Conservation (phyloP, 371 early-diverging fungal species). For the Apophysomyces variabilis region DNA sequence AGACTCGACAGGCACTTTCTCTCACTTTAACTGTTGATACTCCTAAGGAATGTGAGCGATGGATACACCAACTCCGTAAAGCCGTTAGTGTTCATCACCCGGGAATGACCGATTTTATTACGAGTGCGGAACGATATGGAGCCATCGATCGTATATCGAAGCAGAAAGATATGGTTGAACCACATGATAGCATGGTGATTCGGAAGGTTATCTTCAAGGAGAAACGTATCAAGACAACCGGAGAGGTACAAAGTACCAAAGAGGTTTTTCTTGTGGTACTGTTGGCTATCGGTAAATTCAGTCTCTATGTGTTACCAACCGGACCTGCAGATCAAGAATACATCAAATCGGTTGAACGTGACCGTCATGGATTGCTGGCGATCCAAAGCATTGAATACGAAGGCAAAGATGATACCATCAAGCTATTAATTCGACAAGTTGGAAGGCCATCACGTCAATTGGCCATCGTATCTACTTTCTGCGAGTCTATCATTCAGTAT, state of each 20-base stretch:
- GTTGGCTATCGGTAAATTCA: constrained; percentile 47
- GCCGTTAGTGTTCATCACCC: constrained; percentile 28
- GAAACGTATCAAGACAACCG: constrained; percentile 23
- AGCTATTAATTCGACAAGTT: constrained; percentile 33
- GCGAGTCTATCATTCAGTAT: constrained; percentile 37
- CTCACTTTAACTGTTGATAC: constrained; percentile 26
- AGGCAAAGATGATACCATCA: constrained; percentile 38
- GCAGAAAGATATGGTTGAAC: constrained; percentile 32
- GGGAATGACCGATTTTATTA: constrained; percentile 16
- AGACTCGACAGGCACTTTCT: constrained; percentile 23
- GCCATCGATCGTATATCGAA: constrained; percentile 36
- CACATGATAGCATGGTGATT: constrained; percentile 31
- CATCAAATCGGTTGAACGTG: constrained; percentile 37
- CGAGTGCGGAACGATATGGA: constrained; percentile 26
- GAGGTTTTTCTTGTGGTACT: constrained; percentile 38
- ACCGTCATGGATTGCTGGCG: constrained; percentile 44
- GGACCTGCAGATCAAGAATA: constrained; percentile 26
- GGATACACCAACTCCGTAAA: constrained; percentile 35
- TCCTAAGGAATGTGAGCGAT: constrained; percentile 26
- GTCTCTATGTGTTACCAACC: constrained; percentile 40
- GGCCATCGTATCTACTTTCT: constrained; percentile 35
- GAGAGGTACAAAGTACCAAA: constrained; percentile 18
- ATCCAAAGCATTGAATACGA: constrained; percentile 34
- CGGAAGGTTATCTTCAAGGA: constrained; percentile 47
- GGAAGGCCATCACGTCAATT: constrained; percentile 27